Evolutionary conservation across 2,329 filamentous ascomycete species (phyloP).

Genomic region (Colletotrichum horii): DNA sequence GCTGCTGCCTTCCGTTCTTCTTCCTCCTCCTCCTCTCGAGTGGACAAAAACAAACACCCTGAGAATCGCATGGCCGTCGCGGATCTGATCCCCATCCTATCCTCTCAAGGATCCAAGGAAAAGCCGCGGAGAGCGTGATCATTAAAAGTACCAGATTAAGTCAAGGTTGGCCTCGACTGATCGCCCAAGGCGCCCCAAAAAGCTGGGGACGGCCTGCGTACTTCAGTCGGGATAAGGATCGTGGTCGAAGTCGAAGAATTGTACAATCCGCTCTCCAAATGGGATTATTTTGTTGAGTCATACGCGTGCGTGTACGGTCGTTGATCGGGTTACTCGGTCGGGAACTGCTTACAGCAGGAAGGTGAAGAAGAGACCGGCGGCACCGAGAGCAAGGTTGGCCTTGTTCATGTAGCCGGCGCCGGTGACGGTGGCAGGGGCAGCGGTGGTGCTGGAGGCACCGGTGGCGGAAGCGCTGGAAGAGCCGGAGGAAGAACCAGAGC

Average conservation of each 20-base stretch:
- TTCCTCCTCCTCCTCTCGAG: not conserved
- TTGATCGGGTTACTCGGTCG: not conserved
- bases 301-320: slow-evolving; percentile 12
- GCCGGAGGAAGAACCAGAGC: not conserved
- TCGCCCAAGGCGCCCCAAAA: not conserved
- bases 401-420: slow-evolving; percentile 20
- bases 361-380: slow-evolving; percentile 22
- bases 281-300: slow-evolving; percentile 11
- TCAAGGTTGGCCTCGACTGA: slow-evolving; percentile 7
- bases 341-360: slow-evolving; percentile 20
- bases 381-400: slow-evolving; percentile 23
- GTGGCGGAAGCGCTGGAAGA: not conserved
- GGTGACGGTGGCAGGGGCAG: slow-evolving; percentile 9
- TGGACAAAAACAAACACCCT: not conserved
- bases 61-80: slow-evolving; percentile 1
- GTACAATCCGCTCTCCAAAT: slow-evolving; percentile 22
- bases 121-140: slow-evolving; percentile 7
- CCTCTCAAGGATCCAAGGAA: not conserved
- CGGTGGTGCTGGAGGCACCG: not conserved
- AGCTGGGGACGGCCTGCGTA: not conserved
- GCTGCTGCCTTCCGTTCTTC: not conserved
- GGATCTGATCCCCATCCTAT: not conserved
- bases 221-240: slow-evolving; percentile 7
- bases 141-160: slow-evolving; percentile 15
- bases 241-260: slow-evolving; percentile 5